Evolutionary conservation across 2,329 filamentous ascomycete genomes (phyloP).

Genomic region (Didymellaceae sp.): DNA sequence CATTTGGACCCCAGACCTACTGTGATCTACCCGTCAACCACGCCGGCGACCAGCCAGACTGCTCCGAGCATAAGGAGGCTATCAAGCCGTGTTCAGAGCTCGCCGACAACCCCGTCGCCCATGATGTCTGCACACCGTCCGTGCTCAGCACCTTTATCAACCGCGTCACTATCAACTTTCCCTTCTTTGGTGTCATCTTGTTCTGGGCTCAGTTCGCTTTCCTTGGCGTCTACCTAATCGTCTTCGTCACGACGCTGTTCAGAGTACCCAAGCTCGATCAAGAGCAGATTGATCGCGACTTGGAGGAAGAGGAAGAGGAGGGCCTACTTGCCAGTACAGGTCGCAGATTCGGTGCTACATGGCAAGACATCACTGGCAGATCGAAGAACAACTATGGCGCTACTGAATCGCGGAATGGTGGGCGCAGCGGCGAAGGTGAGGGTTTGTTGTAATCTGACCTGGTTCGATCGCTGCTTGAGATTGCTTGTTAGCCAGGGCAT

Average conservation of each 20-base stretch:
- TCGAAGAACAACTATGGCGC: slow-evolving; percentile 46
- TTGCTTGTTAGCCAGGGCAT: background rate
- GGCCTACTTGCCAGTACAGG: slow-evolving; percentile 84
- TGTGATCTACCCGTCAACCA: slow-evolving; percentile 74
- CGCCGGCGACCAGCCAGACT: slow-evolving; percentile 74
- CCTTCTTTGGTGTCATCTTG: slow-evolving; percentile 88
- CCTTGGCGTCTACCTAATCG: slow-evolving; percentile 79
- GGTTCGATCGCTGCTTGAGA: background rate
- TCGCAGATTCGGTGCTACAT: slow-evolving; percentile 81
- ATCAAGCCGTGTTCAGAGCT: slow-evolving; percentile 84
- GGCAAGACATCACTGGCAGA: slow-evolving; percentile 81
- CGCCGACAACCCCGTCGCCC: slow-evolving; percentile 72
- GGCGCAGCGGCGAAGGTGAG: slow-evolving; percentile 18
- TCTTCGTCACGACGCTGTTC: slow-evolving; percentile 81
- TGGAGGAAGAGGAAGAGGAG: slow-evolving; percentile 92
- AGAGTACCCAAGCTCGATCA: slow-evolving; percentile 79
- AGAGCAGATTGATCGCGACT: slow-evolving; percentile 82
- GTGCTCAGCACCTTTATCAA: slow-evolving; percentile 94
- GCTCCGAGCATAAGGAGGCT: slow-evolving; percentile 71
- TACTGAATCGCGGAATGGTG: slow-evolving; percentile 33
- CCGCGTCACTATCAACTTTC: slow-evolving; percentile 89
- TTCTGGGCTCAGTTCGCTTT: slow-evolving; percentile 98
- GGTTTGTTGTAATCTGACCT: background rate
- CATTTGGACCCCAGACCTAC: slow-evolving; percentile 92
- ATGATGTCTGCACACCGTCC: slow-evolving; percentile 85